Evolutionary conservation across 768 basidiomycete genomes (phyloP), one percentile per base, ranked within the genome.

Genomic region (Hortiboletus campestris): DNA sequence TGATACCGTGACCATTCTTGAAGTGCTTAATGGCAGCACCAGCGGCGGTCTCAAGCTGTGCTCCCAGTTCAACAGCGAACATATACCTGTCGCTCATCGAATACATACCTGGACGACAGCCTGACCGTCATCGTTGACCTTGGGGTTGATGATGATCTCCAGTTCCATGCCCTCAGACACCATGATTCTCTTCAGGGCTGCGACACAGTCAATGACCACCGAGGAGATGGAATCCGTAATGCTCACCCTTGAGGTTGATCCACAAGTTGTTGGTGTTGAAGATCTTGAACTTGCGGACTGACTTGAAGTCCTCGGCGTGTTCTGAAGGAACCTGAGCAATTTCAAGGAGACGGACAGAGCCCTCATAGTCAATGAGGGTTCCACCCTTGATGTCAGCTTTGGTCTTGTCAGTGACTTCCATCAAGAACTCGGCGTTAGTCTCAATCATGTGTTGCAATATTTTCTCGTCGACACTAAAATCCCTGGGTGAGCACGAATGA

Each of bases 321-420:
- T 86, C 86, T 35, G 77, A 80, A 22, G 86, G 83, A 8, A 89
- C 88, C 67, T 89, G 86, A 4, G 88, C 88, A 45, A 89, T 85
- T 73, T 89, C 86, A 60, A 89, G 80, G n/a, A 89, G 74, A 52
- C 86, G 79, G 47, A 88, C 73, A 39, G 74, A 74, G 51, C 88
- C 88, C 19, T 88, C 82, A 61, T 86, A 85, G 63, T 86, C 82
- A 66, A 86, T 84, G 62, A 85, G 79, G 14, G 84, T 84, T 70
- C 84, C 84, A 75, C 81, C 82, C 74, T 88, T 88, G 73, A 88
- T 83, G 63, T 88, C 87, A 31, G 88, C 86, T 76, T 89, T 89
- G 63, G 88, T 89, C 78, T 89, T 89, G 80, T 89, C 88, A 11
- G 88, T 89, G 57, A 89, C 84, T 66, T 88, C 85, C 85, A 85